A percentile compares a stretch with the other conserved stretches of the same genome.
These are phyloP conservation scores for Bocquillonia castaneifolia DNA, from an alignment of 441 rosid genomes.

Conservation along the genomic window DNA sequence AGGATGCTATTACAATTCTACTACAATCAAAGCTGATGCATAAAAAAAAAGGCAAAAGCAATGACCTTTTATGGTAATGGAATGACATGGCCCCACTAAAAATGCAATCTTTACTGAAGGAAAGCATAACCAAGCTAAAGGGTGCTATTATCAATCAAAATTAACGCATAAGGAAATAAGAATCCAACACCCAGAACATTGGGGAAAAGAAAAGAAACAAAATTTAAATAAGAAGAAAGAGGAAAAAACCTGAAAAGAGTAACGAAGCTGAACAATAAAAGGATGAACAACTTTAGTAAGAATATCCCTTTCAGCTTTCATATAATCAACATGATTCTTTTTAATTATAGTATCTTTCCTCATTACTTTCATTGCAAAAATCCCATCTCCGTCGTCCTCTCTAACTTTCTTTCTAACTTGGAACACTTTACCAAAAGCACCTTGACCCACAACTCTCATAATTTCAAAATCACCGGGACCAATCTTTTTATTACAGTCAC, in stretches of 20 bases:
- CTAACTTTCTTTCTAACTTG: constrained; percentile 45
- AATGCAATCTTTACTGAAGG: too few species aligned
- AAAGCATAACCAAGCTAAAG: too few species aligned
- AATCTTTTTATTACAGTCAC: constrained; percentile 15
- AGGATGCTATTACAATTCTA: too few species aligned
- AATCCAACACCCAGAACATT: neutral
- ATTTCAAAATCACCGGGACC: constrained; percentile 63
- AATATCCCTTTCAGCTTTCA: constrained; percentile 72
- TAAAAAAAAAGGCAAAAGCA: too few species aligned
- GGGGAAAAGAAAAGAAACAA: neutral
- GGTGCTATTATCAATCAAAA: too few species aligned
- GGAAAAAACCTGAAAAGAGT: constrained; percentile 59
- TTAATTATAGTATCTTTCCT: constrained; percentile 56
- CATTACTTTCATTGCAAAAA: constrained; percentile 78
- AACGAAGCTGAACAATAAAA: constrained; percentile 61
- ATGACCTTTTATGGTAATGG: too few species aligned
- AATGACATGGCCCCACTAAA: neutral
- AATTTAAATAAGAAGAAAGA: too few species aligned
- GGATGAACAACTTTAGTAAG: constrained; percentile 68
- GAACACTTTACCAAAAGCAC: constrained; percentile 72
- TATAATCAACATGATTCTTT: constrained; percentile 73
- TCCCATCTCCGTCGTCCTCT: constrained; percentile 40
- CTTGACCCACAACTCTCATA: constrained; percentile 62
- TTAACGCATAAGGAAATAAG: too few species aligned
- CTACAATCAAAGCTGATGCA: too few species aligned